Conservation (phyloP, 257 asterid species). For the Orobanche coerulescens region DNA sequence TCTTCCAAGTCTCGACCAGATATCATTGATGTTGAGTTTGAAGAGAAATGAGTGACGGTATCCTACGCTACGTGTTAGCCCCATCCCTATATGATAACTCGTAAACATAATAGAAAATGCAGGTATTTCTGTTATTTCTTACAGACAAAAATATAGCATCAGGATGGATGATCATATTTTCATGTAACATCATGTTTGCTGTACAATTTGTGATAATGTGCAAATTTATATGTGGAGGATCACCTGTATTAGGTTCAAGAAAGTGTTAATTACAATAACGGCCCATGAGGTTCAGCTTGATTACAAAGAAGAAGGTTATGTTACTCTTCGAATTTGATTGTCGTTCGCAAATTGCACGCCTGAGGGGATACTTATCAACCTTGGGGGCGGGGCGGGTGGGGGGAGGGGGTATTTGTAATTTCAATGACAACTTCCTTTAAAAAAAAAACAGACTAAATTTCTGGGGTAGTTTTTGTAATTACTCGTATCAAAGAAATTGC, state of each 20-base stretch:
- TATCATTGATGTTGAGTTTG: conserved; percentile 86
- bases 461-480: too few relatives aligned
- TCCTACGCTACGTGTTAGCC: conserved; percentile 16
- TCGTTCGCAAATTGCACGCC: too few relatives aligned
- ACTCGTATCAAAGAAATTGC: too few relatives aligned
- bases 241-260: neutral
- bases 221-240: neutral
- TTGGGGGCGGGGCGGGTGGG: too few relatives aligned
- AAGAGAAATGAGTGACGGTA: conserved; percentile 58
- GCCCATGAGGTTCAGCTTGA: too few relatives aligned
- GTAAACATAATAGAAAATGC: conserved; percentile 22
- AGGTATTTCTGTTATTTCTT: conserved; percentile 11
- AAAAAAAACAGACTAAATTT: too few relatives aligned
- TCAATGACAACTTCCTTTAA: too few relatives aligned
- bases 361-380: too few relatives aligned
- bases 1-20: conserved; percentile 72
- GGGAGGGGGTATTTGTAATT: too few relatives aligned
- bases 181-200: conserved; percentile 22
- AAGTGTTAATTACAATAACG: neutral
- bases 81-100: conserved; percentile 2
- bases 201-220: conserved; percentile 19
- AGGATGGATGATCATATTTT: neutral
- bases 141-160: neutral
- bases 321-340: too few relatives aligned
- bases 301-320: too few relatives aligned